Percentiles rank a stretch among this genome's conserved stretches.
phyloP scores from a whole-genome alignment of 176 grass and related monocot species.

The Oryza officinalis region DNA sequence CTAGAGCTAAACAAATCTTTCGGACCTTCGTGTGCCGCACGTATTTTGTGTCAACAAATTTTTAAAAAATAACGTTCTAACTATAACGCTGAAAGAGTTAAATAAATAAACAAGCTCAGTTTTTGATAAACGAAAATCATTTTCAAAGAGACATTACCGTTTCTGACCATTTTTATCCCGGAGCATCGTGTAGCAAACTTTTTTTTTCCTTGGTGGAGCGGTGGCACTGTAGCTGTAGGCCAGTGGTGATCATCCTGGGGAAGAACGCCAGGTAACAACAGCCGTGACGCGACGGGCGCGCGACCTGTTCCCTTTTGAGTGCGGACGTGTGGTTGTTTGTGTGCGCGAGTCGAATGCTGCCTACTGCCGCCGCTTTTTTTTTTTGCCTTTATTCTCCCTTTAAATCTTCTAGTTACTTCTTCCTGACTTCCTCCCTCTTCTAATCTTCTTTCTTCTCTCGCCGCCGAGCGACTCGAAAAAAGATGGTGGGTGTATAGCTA shows the following conservation, averaged over 20 bases:
- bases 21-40: no score
- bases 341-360: conserved; percentile 1
- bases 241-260: background rate
- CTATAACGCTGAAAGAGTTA: no score
- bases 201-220: background rate
- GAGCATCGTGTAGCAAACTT: no score
- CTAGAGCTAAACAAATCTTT: no score
- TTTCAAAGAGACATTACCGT: no score
- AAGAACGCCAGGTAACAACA: conserved; percentile 20
- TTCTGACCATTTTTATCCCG: no score
- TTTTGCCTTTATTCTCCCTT: background rate
- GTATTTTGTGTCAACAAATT: no score
- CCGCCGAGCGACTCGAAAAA: background rate
- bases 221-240: background rate
- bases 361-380: background rate
- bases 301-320: background rate
- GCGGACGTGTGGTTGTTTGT: background rate
- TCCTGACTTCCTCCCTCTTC: background rate
- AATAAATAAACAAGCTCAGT: no score
- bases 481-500: conserved; percentile 33
- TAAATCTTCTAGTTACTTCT: conserved; percentile 16
- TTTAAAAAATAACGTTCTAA: no score
- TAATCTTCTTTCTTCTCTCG: background rate
- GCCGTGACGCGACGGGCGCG: background rate
- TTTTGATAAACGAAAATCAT: no score